Conservation (phyloP, 768 basidiomycete genomes). For the Lentinula lateritia region DNA sequence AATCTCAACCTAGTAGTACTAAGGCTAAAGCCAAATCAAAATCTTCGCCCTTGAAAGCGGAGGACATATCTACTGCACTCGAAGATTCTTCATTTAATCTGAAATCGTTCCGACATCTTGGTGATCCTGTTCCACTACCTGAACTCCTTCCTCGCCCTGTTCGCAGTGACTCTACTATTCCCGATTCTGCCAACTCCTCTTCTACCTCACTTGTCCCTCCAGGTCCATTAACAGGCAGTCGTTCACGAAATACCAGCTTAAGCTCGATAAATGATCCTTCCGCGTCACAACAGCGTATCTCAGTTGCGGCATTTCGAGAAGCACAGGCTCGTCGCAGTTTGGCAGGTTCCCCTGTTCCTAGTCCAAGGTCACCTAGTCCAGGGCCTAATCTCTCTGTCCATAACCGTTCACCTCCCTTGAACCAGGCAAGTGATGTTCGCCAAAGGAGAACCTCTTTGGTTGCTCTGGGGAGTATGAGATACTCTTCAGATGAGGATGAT, state of each 20-base stretch:
- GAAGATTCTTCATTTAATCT: constrained; percentile 54
- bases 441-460: constrained; percentile 3
- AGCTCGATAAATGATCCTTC: constrained; percentile 28
- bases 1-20: constrained; percentile 8
- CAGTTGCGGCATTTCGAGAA: constrained; percentile 78
- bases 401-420: background rate
- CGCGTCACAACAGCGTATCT: constrained; percentile 68
- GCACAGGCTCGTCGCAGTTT: constrained; percentile 63
- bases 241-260: constrained; percentile 53
- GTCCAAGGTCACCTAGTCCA: constrained; percentile 31
- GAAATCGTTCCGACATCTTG: constrained; percentile 67
- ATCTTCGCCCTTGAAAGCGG: constrained; percentile 11
- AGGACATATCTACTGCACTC: constrained; percentile 26
- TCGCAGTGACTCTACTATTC: background rate
- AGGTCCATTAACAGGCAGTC: constrained; percentile 31
- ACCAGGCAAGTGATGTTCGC: background rate
- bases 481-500: constrained; percentile 24
- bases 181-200: constrained; percentile 13
- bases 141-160: constrained; percentile 6
- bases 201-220: constrained; percentile 17
- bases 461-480: background rate
- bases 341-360: constrained; percentile 56
- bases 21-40: background rate
- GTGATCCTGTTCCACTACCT: constrained; percentile 33
- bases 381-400: background rate